Base-by-base conservation (phyloP, 1,284 basidiomycete species). In the Pulveroboletus sp. region DNA sequence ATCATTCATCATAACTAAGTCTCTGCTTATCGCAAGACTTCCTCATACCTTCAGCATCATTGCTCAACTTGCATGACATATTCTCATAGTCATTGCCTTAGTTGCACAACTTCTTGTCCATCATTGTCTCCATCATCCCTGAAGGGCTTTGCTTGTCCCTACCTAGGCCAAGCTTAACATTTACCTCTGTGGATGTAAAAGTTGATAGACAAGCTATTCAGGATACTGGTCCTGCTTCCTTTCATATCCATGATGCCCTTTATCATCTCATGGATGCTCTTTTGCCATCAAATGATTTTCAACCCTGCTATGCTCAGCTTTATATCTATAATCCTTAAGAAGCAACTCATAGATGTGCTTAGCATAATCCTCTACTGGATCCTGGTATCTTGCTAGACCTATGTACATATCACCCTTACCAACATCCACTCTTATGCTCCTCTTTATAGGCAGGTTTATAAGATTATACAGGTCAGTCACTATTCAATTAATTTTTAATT, bases 161-260 rank as follows among this genome's bases (percentile, higher is more conserved):
- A n/a, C n/a, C n/a, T n/a, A n/a, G n/a, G n/a, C n/a, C n/a, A n/a
- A n/a, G n/a, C n/a, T n/a, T 80, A 20, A 67, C 75, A 0, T 78
- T 79, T 50, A 78, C 74, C 0, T 80, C 78, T 2, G 29, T 79
- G 0, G 74, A 71, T n/a, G 67, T 66, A 1, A 47, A 67, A 1
- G 43, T 73, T 11, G 73, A 78, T 38, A 18, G 64, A 3, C n/a
- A 61, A 2, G 45, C 75, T 28, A 65, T 74, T 36, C 50, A 62
- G 42, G 69, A 72, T 2, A 7, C 58, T 51, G 75, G 74, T 0
- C 69, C 70, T 2, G 65, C 65, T 9, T 62, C 72, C 2, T 80
- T 78, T 58, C 47, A 56, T 0, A 72, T 80, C 25, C 68, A 67
- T 56, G 77, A 77, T 0, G 63, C 75, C 40, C 69, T 80, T 0